Evolutionary conservation across 345 rosid species (phyloP).

Genomic region (Theobroma cacao): DNA sequence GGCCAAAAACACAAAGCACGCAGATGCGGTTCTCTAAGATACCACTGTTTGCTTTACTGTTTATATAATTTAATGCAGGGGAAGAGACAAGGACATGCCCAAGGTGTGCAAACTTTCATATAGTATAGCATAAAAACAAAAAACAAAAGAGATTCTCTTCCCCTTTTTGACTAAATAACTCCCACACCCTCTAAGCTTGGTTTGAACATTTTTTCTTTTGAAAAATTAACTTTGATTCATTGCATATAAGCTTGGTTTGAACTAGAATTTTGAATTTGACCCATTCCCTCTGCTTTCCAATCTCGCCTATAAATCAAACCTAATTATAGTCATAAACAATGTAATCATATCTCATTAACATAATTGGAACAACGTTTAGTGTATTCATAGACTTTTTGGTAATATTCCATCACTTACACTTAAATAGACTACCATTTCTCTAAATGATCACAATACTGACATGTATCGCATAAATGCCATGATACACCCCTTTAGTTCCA

Average conservation of each 20-base stretch:
- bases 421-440: too few relatives aligned
- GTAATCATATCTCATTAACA: too few relatives aligned
- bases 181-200: not conserved
- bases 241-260: not conserved
- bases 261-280: slow-evolving; percentile 2
- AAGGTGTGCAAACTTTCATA: slow-evolving; percentile 14
- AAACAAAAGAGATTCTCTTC: not conserved
- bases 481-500: too few relatives aligned
- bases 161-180: not conserved
- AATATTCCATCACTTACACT: too few relatives aligned
- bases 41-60: not conserved
- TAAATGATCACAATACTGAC: too few relatives aligned
- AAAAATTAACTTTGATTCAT: too few relatives aligned
- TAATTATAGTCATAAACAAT: too few relatives aligned
- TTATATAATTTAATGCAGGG: not conserved
- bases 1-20: slow-evolving; percentile 13
- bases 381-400: too few relatives aligned
- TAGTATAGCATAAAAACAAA: too few relatives aligned
- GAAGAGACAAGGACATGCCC: not conserved
- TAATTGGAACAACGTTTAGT: too few relatives aligned
- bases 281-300: not conserved
- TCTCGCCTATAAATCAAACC: not conserved
- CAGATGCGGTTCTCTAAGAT: slow-evolving; percentile 27
- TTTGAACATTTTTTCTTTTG: too few relatives aligned
- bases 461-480: too few relatives aligned